Percentiles rank a stretch among this genome's conserved stretches.
Conservation (phyloP, 2,329 filamentous ascomycete genomes). For the Dothidotthia symphoricarpi region DNA sequence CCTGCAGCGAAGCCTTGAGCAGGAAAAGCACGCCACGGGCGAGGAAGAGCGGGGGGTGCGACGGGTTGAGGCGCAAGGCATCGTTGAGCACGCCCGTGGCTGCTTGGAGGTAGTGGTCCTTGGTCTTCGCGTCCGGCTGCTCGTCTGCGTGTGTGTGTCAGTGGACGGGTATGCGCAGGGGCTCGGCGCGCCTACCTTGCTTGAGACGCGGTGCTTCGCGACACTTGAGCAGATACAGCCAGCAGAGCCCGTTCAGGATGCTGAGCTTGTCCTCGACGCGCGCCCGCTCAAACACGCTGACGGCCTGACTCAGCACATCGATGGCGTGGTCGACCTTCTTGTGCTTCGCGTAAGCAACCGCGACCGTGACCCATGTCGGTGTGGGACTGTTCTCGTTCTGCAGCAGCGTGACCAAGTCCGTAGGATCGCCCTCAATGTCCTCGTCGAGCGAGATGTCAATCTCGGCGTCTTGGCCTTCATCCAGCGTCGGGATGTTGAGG, state of each 20-base stretch:
- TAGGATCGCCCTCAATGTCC: conserved; percentile 81
- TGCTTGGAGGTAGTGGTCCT: conserved; percentile 86
- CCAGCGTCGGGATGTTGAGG: conserved; percentile 64
- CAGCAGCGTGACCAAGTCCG: conserved; percentile 88
- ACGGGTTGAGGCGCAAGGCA: conserved; percentile 88
- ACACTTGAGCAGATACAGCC: conserved; percentile 88
- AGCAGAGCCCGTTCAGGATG: conserved; percentile 80
- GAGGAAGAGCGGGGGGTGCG: conserved; percentile 86
- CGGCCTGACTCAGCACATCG: conserved; percentile 69
- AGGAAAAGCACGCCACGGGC: conserved; percentile 87
- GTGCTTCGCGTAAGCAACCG: conserved; percentile 94
- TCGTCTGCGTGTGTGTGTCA: conserved; percentile 19
- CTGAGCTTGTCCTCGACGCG: conserved; percentile 80
- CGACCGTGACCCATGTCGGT: conserved; percentile 97
- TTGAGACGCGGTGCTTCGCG: conserved; percentile 71
- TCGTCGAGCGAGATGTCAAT: conserved; percentile 94
- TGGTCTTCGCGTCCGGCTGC: conserved; percentile 75
- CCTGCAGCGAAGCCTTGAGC: conserved; percentile 79
- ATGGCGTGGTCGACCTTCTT: conserved; percentile 83
- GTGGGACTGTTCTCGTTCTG: conserved; percentile 91
- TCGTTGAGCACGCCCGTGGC: conserved; percentile 94
- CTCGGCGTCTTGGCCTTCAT: conserved; percentile 62
- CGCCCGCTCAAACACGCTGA: conserved; percentile 66
- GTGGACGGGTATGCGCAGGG: neutral
- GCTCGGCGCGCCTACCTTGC: conserved; percentile 46